A percentile compares a stretch with the other conserved stretches of the same genome.
phyloP scores from a whole-genome alignment of 129 eudicot genomes.

The Flaveria robusta region DNA sequence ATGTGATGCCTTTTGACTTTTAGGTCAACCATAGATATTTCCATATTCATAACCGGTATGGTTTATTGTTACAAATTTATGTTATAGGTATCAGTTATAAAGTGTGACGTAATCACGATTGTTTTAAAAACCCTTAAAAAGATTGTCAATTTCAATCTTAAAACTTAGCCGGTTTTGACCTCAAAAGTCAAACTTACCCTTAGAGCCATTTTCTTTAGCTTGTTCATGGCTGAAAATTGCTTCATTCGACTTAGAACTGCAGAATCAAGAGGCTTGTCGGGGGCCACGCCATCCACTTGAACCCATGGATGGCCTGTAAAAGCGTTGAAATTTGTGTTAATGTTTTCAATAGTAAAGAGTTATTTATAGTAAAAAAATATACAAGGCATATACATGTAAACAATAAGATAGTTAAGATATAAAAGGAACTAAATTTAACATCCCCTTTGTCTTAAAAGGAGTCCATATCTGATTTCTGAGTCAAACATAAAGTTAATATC shows the following conservation, averaged over 20 bases:
- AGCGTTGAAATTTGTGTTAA: neutral
- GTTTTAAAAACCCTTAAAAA: neutral
- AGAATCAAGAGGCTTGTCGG: constrained; percentile 82
- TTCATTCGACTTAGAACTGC: constrained; percentile 78
- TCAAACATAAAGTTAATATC: neutral
- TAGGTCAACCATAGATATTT: neutral
- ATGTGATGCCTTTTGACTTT: constrained; percentile 23
- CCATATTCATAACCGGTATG: neutral
- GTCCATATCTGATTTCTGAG: neutral
- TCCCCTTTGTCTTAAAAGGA: neutral
- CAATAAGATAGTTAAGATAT: neutral
- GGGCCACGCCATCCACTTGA: constrained; percentile 74
- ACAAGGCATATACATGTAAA: neutral
- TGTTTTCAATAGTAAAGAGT: neutral
- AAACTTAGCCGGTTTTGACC: constrained; percentile 2
- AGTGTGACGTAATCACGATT: neutral
- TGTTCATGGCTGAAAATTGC: constrained; percentile 87
- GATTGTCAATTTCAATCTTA: neutral
- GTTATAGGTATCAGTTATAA: neutral
- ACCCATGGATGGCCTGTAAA: constrained; percentile 86
- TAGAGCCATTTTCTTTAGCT: constrained; percentile 80
- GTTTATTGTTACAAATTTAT: neutral
- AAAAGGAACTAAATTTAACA: no score
- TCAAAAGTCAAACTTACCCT: constrained; percentile 52
- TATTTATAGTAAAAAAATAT: neutral